Base-by-base conservation (phyloP, 495 filamentous ascomycete genomes). In the Xylaria flabelliformis region DNA sequence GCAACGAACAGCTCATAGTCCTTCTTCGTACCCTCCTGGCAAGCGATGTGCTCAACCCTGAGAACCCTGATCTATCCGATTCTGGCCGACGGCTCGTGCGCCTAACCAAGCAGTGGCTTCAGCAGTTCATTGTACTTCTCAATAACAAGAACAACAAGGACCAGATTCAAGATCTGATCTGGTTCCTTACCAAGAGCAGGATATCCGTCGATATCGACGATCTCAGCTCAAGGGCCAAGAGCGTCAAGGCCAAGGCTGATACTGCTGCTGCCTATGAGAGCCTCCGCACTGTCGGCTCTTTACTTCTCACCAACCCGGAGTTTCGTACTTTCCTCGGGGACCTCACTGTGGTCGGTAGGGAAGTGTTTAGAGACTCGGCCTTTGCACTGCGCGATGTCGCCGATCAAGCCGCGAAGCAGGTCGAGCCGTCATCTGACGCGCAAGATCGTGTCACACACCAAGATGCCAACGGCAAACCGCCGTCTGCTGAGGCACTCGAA, bases 261-360 rank as follows among this genome's bases (percentile, higher is more conserved):
- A 90, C 90, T 2, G 90, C 88, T 79, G 94, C 94, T 67, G 95
- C 91, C 7, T 97, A 94, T 79, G 86, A 91, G 75, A 97, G 94
- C 76, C 81, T 97, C 53, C 91, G 90, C 63, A 97, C 93, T 0
- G 90, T 98, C 9, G 92, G 93, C 12, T 91, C 88, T 62, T 85
- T 98, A 8, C 88, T 97, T 0, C 82, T 98, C 29, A 94, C 92
- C 19, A 98, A 98, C 78, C 89, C 92, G 3, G 94, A 97, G 75
- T 97, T 98, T 79, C 89, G 95, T 24, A 82, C 93, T 19, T 95
- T 98, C 74, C 86, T 97, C 36, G 87, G 90, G n/a, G 95, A 98
- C 75, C 80, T 97, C 39, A 90, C 89, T 51, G 88, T 90, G 0
- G 87, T 98, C 69, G 92, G 90, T 13, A 89, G 93, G 10, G 92